These are phyloP conservation scores for Phytophthora crassamura DNA, from an alignment of 352 stramenopile species.

Conservation along the genomic window DNA sequence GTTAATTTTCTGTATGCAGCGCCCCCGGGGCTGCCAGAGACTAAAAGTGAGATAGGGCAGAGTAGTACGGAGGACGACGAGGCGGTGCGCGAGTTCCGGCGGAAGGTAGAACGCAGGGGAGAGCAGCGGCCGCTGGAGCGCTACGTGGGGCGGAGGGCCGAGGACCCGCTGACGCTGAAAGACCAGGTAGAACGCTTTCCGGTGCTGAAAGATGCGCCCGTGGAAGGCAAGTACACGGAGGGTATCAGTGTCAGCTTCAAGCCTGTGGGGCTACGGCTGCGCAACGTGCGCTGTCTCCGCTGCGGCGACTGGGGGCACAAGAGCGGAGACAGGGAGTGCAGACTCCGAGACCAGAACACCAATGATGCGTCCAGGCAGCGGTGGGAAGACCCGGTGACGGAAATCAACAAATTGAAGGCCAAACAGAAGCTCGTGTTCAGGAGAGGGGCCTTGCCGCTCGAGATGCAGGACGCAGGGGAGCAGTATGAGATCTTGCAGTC, in stretches of 20 bases:
- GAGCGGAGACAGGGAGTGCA: slow-evolving; percentile 86
- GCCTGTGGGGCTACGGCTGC: slow-evolving; percentile 79
- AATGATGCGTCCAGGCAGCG: slow-evolving; percentile 65
- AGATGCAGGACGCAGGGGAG: slow-evolving; percentile 61
- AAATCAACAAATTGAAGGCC: slow-evolving; percentile 67
- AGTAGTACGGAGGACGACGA: slow-evolving; percentile 54
- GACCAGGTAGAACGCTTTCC: slow-evolving; percentile 89
- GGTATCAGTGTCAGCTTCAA: slow-evolving; percentile 90
- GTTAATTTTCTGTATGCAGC: slow-evolving; percentile 82
- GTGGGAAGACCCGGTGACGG: slow-evolving; percentile 77
- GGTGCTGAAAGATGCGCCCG: slow-evolving; percentile 89
- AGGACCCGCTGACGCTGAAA: slow-evolving; percentile 82
- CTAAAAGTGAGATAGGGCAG: slow-evolving; percentile 35
- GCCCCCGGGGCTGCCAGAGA: slow-evolving; percentile 64
- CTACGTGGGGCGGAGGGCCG: slow-evolving; percentile 69
- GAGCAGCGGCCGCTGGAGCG: slow-evolving; percentile 72
- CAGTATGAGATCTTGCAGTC: slow-evolving; percentile 78
- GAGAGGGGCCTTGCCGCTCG: slow-evolving; percentile 62
- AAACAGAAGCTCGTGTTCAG: slow-evolving; percentile 71
- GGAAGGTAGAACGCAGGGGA: slow-evolving; percentile 54
- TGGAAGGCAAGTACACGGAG: slow-evolving; percentile 85
- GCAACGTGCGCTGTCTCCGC: slow-evolving; percentile 86
- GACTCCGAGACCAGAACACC: slow-evolving; percentile 74
- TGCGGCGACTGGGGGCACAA: slow-evolving; percentile 87
- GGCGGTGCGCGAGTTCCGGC: slow-evolving; percentile 70